These are phyloP conservation scores for Panicum hallii DNA, from an alignment of 202 grass and related monocot genomes.

Conservation along the genomic window DNA sequence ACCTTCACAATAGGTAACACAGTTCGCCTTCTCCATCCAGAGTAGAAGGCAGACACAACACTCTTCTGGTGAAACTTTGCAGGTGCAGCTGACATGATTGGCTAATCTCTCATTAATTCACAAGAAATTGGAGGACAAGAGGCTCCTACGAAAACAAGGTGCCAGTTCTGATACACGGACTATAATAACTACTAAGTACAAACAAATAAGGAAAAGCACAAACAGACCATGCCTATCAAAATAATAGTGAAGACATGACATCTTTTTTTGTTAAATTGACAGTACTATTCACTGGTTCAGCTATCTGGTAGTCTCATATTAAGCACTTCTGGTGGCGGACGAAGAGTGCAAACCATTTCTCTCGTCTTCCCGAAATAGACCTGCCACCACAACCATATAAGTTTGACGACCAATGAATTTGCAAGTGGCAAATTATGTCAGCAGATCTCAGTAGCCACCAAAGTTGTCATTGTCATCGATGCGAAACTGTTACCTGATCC, in stretches of 20 bases:
- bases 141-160: constrained; percentile 31
- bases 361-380: constrained; percentile 98
- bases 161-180: constrained; percentile 16
- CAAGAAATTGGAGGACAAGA: constrained; percentile 13
- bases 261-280: constrained; percentile 34
- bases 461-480: neutral
- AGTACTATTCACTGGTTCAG: constrained; percentile 50
- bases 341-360: constrained; percentile 90
- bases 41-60: neutral
- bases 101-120: constrained; percentile 17
- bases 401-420: constrained; percentile 20
- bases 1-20: neutral
- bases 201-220: constrained; percentile 1
- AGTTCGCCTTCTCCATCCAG: neutral
- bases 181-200: constrained; percentile 21
- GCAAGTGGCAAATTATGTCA: neutral
- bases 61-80: neutral
- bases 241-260: neutral
- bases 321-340: constrained; percentile 79
- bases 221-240: constrained; percentile 1
- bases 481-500: constrained; percentile 69
- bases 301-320: constrained; percentile 75
- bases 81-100: neutral
- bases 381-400: constrained; percentile 43
- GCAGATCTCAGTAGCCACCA: neutral